phyloP scores from a whole-genome alignment of 768 basidiomycete species.

The Nevesoporus exiguus region DNA sequence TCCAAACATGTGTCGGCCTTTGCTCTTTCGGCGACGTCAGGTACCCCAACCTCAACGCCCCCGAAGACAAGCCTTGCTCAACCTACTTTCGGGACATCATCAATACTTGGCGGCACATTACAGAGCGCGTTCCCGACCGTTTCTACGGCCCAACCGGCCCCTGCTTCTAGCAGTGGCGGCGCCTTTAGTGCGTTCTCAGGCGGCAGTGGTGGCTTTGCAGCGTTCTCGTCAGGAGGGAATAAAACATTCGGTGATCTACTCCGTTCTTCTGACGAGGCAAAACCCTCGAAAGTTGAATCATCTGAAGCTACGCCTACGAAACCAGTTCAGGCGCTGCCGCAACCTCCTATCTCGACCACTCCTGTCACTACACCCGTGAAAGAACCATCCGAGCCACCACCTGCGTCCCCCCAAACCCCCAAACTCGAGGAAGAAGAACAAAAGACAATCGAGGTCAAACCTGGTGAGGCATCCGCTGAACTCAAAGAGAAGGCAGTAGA shows the following conservation, averaged over 20 bases:
- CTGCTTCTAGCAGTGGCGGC: constrained; percentile 17
- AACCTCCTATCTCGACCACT: constrained; percentile 1
- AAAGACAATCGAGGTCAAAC: neutral
- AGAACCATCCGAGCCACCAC: constrained; percentile 6
- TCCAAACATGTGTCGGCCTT: constrained; percentile 40
- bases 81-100: constrained; percentile 40
- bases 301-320: constrained; percentile 18
- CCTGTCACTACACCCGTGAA: constrained; percentile 12
- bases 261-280: constrained; percentile 34
- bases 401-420: neutral
- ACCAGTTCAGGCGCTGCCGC: neutral
- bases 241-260: constrained; percentile 65
- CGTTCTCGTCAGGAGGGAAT: constrained; percentile 44
- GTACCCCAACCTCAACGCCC: constrained; percentile 21
- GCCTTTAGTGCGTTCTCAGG: constrained; percentile 32
- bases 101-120: constrained; percentile 27
- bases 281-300: constrained; percentile 18
- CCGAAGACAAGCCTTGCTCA: constrained; percentile 20
- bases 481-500: constrained; percentile 12
- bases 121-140: constrained; percentile 19
- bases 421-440: constrained; percentile 1
- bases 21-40: constrained; percentile 15
- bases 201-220: constrained; percentile 44
- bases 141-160: neutral
- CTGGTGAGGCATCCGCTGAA: neutral